These are phyloP conservation scores for Petunia secreta DNA, from an alignment of 257 asterid species.

Conservation along the genomic window DNA sequence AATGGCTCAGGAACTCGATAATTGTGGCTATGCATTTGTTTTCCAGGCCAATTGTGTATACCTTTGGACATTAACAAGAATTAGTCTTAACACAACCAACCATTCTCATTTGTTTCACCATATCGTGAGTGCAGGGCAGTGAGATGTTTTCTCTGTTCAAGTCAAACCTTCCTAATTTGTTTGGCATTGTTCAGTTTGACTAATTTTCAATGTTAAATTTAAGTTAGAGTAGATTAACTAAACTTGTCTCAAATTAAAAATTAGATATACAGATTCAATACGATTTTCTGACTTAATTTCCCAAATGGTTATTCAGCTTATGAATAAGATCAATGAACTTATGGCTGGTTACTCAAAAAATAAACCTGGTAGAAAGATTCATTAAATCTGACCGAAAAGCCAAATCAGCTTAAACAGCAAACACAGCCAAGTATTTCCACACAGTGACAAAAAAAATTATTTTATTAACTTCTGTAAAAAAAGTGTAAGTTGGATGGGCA, in stretches of 20 bases:
- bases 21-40: constrained; percentile 70
- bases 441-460: too few species aligned
- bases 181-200: not conserved
- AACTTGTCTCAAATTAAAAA: not conserved
- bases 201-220: not conserved
- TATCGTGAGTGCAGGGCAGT: not conserved
- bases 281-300: too few species aligned
- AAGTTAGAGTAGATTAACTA: not conserved
- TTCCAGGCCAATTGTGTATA: constrained; percentile 62
- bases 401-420: too few species aligned
- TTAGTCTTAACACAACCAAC: not conserved
- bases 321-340: too few species aligned
- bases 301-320: too few species aligned
- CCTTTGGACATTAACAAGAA: constrained; percentile 39
- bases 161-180: not conserved
- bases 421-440: too few species aligned
- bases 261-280: too few species aligned
- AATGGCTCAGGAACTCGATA: constrained; percentile 62
- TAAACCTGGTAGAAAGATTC: too few species aligned
- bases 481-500: too few species aligned
- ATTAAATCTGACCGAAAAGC: too few species aligned
- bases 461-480: too few species aligned
- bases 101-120: not conserved
- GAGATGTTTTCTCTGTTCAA: not conserved
- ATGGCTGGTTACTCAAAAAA: too few species aligned